Evolutionary conservation across 2,329 filamentous ascomycete species (phyloP).

Genomic region (Alternaria tenuissima): DNA sequence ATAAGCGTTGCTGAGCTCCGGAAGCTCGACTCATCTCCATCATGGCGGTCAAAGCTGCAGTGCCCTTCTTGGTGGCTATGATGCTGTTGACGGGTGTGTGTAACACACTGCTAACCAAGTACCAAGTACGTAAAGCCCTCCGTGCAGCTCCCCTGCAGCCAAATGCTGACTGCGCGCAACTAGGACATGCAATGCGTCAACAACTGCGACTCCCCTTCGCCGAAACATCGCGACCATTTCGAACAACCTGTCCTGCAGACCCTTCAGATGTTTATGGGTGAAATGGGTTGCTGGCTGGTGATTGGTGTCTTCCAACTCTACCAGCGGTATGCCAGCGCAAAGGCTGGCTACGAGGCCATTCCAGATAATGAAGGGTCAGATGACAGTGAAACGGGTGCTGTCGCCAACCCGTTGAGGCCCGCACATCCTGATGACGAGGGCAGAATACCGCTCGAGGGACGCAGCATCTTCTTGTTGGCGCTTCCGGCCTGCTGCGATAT

Average conservation of each 20-base stretch:
- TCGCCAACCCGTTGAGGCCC: constrained; percentile 61
- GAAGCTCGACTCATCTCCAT: constrained; percentile 27
- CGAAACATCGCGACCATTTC: constrained; percentile 74
- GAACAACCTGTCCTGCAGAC: constrained; percentile 97
- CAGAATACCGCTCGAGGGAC: constrained; percentile 70
- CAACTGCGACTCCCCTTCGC: constrained; percentile 78
- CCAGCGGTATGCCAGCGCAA: constrained; percentile 61
- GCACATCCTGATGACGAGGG: constrained; percentile 62
- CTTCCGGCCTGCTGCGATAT: constrained; percentile 94
- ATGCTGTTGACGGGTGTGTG: constrained; percentile 96
- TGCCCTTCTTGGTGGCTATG: constrained; percentile 90
- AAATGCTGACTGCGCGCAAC: constrained; percentile 27
- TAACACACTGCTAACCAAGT: constrained; percentile 97
- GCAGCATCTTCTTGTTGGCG: constrained; percentile 76
- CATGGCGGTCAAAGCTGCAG: constrained; percentile 76
- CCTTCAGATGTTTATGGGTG: constrained; percentile 96
- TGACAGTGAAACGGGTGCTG: constrained; percentile 55
- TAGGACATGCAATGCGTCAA: constrained; percentile 97
- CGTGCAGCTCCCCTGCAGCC: not conserved
- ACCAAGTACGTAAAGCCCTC: constrained; percentile 69
- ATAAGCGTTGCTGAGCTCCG: constrained; percentile 23
- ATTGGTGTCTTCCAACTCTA: constrained; percentile 75
- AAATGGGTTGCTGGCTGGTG: constrained; percentile 95
- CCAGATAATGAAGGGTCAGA: constrained; percentile 54
- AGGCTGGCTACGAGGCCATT: constrained; percentile 72